These are phyloP conservation scores for Ceratocystis lukuohia DNA, from an alignment of 2,329 filamentous ascomycete genomes.

Conservation along the genomic window DNA sequence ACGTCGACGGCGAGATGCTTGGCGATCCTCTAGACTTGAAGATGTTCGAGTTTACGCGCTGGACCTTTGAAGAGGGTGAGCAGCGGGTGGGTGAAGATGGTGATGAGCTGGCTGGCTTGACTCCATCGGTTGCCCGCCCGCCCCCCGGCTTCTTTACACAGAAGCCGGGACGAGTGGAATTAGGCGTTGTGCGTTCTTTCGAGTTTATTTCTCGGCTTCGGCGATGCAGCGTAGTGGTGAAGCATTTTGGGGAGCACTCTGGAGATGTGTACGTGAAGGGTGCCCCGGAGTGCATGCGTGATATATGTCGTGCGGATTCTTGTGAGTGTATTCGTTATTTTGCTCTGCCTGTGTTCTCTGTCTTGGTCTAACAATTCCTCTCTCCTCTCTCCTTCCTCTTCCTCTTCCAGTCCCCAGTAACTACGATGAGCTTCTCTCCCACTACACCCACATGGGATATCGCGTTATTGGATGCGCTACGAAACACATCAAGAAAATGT, in stretches of 20 bases:
- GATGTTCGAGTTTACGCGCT: conserved; percentile 95
- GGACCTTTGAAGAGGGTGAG: conserved; percentile 81
- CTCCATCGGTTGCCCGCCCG: conserved; percentile 79
- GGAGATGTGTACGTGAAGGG: conserved; percentile 91
- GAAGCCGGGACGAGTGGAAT: conserved; percentile 37
- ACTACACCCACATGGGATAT: conserved; percentile 92
- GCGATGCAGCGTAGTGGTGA: conserved; percentile 82
- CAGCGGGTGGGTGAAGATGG: conserved; percentile 55
- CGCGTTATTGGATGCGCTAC: conserved; percentile 92
- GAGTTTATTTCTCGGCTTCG: conserved; percentile 91
- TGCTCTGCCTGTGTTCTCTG: neutral
- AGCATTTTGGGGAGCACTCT: conserved; percentile 71
- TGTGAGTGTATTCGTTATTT: conserved; percentile 37
- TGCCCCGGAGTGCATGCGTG: conserved; percentile 89
- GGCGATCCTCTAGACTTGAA: conserved; percentile 92
- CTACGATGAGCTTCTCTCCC: conserved; percentile 76
- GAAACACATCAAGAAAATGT: conserved; percentile 74
- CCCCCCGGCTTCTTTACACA: conserved; percentile 30
- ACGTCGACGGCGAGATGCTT: conserved; percentile 76
- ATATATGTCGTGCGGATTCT: conserved; percentile 73
- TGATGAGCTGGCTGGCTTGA: conserved; percentile 61
- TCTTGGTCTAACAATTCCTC: neutral
- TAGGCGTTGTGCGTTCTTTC: conserved; percentile 82
- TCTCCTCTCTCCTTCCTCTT: neutral
- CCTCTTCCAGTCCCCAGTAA: conserved; percentile 53